phyloP scores from a whole-genome alignment of 371 early-diverging fungal species.

The Mortierella sp. region DNA sequence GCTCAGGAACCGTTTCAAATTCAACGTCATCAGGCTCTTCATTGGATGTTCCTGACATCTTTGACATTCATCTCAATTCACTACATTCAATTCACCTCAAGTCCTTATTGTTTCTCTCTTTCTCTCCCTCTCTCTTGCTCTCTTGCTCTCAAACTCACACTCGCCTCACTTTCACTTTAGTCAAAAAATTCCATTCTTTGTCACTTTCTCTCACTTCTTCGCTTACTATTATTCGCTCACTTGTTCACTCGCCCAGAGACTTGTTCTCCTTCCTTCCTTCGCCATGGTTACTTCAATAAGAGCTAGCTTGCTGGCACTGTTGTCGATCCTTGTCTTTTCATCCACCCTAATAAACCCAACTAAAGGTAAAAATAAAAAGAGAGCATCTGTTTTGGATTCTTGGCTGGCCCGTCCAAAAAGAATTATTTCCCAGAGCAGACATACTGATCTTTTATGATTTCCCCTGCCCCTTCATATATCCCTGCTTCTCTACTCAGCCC shows the following conservation, averaged over 20 bases:
- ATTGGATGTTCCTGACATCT: background rate
- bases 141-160: background rate
- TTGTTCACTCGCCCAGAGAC: no score
- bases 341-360: background rate
- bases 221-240: background rate
- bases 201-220: background rate
- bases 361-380: background rate
- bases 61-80: background rate
- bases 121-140: background rate
- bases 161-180: background rate
- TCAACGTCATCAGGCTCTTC: background rate
- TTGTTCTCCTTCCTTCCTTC: background rate
- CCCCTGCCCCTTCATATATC: background rate
- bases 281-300: constrained; percentile 26
- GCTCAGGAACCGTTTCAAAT: background rate
- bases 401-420: background rate
- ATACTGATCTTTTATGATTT: background rate
- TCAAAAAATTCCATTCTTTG: background rate
- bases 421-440: background rate
- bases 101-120: background rate
- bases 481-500: constrained; percentile 24
- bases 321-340: constrained; percentile 10
- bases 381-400: no score
- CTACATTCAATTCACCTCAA: background rate
- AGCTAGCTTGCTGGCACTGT: constrained; percentile 11